phyloP scores from a whole-genome alignment of 805 yeast genomes.

The Scheffersomyces spartinae region DNA sequence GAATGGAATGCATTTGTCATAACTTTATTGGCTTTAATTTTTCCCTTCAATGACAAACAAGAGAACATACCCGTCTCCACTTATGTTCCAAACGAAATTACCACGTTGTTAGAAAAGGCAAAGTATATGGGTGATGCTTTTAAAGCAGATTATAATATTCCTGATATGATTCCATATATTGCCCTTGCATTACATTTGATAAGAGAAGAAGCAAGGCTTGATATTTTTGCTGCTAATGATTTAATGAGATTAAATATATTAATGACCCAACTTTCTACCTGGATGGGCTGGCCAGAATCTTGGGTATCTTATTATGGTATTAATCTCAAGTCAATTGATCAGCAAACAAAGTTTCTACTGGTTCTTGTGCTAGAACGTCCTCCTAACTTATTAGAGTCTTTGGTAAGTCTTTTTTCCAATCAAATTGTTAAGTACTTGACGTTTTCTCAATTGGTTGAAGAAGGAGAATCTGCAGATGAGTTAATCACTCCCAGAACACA shows the following conservation, averaged over 20 bases:
- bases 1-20: slow-evolving; percentile 55
- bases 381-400: slow-evolving; percentile 46
- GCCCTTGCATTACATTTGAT: slow-evolving; percentile 62
- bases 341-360: slow-evolving; percentile 29
- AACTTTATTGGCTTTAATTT: slow-evolving; percentile 36
- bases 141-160: slow-evolving; percentile 27
- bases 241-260: slow-evolving; percentile 37
- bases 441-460: slow-evolving; percentile 59
- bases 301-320: slow-evolving; percentile 53
- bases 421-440: slow-evolving; percentile 44
- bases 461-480: slow-evolving; percentile 45
- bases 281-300: slow-evolving; percentile 64
- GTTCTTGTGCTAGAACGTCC: slow-evolving; percentile 39
- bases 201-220: slow-evolving; percentile 62
- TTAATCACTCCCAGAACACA: slow-evolving; percentile 56
- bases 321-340: slow-evolving; percentile 22
- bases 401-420: slow-evolving; percentile 36
- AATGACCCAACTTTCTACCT: slow-evolving; percentile 46
- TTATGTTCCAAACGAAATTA: slow-evolving; percentile 14
- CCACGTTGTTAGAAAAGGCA: slow-evolving; percentile 20
- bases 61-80: slow-evolving; percentile 5
- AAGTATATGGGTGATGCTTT: slow-evolving; percentile 13
- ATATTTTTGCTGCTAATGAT: slow-evolving; percentile 28
- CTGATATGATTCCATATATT: slow-evolving; percentile 50
- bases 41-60: slow-evolving; percentile 30